Evolutionary conservation across 495 filamentous ascomycete species (phyloP), one percentile per base, ranked within the genome.

Genomic region (Jackrogersella minutella): DNA sequence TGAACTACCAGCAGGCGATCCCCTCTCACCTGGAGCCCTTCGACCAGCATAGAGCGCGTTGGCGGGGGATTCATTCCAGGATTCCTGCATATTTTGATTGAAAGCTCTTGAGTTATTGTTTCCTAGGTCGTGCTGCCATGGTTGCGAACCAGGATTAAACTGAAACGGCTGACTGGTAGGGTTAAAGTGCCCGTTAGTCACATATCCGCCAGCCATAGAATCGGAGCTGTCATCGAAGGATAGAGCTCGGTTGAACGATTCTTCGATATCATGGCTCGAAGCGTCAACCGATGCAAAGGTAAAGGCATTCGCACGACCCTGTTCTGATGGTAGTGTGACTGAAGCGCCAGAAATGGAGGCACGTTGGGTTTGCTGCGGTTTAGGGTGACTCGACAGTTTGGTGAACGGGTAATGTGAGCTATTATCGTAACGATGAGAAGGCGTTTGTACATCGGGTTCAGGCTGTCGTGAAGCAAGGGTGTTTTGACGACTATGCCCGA

Each of bases 1-100:
- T 19, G 85, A 81, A 66, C 78, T 85, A 11, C 84, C 86, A 1
- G 81, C 80, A 1, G 87, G 84, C 3, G 88, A 88, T 22, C 63
- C 50, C 44, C 73, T 74, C 39, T 74, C 77, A 3, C 62, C 64
- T 5, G 60, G 49, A 44, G 41, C 62, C 52, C 64, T 66, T 22
- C 62, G 56, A 5, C 31, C 26, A 24, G 36, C 39, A 21, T 68
- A 62, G 13, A 43, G 6, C 1, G 66, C 30, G 4, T 41, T 0
- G 6, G 26, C 5, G 8, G 52, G 13, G 9, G 43, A 16, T 10
- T 68, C 70, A 2, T 50, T 2, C 66, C 66, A 73, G 43, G 59
- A 34, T 17, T 73, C 71, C 5, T 55, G 59, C 17, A 60, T n/a
- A 9, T 40, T 62, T 28, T 66, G 64, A 8, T 41, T 26, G 30